These are phyloP conservation scores for Geranomyces michiganensis DNA, from an alignment of 192 early-diverging fungal species.

Conservation along the genomic window DNA sequence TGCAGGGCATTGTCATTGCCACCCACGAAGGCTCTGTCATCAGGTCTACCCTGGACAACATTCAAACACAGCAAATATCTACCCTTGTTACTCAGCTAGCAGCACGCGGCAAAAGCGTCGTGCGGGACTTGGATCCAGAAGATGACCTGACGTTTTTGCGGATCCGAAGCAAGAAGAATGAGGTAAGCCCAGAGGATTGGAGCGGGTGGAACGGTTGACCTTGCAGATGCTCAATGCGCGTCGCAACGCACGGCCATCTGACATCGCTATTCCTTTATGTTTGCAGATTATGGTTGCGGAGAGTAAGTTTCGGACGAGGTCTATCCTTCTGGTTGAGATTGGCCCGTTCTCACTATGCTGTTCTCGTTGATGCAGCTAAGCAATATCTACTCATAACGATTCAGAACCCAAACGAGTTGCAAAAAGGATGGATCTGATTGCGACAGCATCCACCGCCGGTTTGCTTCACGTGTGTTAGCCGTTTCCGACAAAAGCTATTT, in stretches of 20 bases:
- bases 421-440: constrained; percentile 17
- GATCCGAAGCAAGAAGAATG: constrained; percentile 45
- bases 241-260: too few relatives aligned
- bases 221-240: too few relatives aligned
- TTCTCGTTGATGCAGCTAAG: constrained; percentile 46
- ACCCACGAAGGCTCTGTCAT: constrained; percentile 60
- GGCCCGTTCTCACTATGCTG: too few relatives aligned
- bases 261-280: background rate
- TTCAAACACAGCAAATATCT: constrained; percentile 63
- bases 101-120: constrained; percentile 16
- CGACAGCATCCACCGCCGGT: too few relatives aligned
- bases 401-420: constrained; percentile 43
- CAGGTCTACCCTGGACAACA: constrained; percentile 59
- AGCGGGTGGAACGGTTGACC: too few relatives aligned
- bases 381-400: constrained; percentile 45
- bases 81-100: constrained; percentile 52
- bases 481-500: too few relatives aligned
- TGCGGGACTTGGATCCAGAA: constrained; percentile 21
- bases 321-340: background rate
- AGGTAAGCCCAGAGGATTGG: constrained; percentile 5
- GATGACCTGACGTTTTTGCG: constrained; percentile 47
- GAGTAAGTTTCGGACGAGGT: too few relatives aligned
- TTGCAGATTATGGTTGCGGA: constrained; percentile 49
- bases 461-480: too few relatives aligned
- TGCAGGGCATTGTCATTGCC: constrained; percentile 62